Conservation (phyloP, 2,329 filamentous ascomycete species). For the Paecilomyces sp. region DNA sequence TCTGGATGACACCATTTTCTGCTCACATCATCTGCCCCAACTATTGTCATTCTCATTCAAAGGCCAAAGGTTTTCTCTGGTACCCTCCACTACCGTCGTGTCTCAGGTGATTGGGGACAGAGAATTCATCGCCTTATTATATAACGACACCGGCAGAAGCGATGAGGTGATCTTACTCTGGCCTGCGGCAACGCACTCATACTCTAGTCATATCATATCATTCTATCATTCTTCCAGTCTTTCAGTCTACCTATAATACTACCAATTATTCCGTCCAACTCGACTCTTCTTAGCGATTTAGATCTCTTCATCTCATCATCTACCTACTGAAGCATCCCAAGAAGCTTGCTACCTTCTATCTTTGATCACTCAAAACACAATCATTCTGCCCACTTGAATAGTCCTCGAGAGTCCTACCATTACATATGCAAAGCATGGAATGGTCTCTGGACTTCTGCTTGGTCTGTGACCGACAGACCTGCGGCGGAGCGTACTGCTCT, state of each 20-base stretch:
- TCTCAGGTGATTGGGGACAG: neutral
- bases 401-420: neutral
- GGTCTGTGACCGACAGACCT: constrained; percentile 83
- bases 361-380: neutral
- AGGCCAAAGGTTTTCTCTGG: neutral
- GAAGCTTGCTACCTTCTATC: constrained; percentile 1
- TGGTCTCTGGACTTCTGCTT: constrained; percentile 94
- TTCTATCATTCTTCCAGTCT: neutral
- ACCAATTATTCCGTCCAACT: neutral
- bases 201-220: neutral
- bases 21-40: neutral
- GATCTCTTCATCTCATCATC: neutral
- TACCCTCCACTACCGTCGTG: neutral
- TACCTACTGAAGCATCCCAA: neutral
- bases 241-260: neutral
- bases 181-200: neutral
- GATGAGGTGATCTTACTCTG: neutral
- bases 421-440: constrained; percentile 25
- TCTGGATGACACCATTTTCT: neutral
- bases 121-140: neutral
- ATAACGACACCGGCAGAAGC: neutral
- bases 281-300: neutral
- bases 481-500: constrained; percentile 79
- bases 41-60: neutral
- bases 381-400: neutral